These are phyloP conservation scores for Claviceps humidiphila DNA, from an alignment of 2,329 filamentous ascomycete species.

Conservation along the genomic window DNA sequence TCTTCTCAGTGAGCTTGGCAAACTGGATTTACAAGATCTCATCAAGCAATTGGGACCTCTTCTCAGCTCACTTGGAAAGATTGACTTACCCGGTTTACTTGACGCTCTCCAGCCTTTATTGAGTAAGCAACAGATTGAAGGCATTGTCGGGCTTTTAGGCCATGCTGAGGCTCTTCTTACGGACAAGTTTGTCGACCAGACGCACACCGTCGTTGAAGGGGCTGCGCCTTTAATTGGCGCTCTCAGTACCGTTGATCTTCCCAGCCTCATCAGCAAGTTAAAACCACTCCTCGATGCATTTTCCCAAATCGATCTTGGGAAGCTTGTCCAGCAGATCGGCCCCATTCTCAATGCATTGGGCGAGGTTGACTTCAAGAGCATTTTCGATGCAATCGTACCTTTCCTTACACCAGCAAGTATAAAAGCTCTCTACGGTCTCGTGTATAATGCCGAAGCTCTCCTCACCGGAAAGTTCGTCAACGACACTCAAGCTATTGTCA, in stretches of 20 bases:
- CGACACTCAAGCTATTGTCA: constrained; percentile 25
- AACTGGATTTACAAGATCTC: constrained; percentile 17
- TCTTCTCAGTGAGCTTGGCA: constrained; percentile 9
- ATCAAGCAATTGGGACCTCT: constrained; percentile 17
- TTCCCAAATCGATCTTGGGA: constrained; percentile 15
- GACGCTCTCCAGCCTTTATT: constrained; percentile 21
- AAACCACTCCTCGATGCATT: constrained; percentile 20
- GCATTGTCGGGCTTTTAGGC: constrained; percentile 19
- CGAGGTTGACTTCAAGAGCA: constrained; percentile 20
- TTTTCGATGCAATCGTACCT: constrained; percentile 21
- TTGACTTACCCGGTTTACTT: constrained; percentile 21
- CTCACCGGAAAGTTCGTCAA: constrained; percentile 26
- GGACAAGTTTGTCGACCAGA: constrained; percentile 17
- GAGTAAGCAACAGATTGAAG: constrained; percentile 18
- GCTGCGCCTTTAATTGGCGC: constrained; percentile 24
- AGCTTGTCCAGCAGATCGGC: constrained; percentile 14
- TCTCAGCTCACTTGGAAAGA: constrained; percentile 16
- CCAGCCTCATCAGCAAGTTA: constrained; percentile 17
- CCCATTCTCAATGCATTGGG: constrained; percentile 18
- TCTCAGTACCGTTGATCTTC: constrained; percentile 21
- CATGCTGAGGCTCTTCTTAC: constrained; percentile 24
- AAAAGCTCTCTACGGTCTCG: constrained; percentile 21
- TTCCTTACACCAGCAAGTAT: constrained; percentile 21
- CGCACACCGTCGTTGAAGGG: constrained; percentile 18
- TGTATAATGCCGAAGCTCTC: constrained; percentile 25